Conservation (phyloP, 495 filamentous ascomycete species). For the Neurospora sp. region DNA sequence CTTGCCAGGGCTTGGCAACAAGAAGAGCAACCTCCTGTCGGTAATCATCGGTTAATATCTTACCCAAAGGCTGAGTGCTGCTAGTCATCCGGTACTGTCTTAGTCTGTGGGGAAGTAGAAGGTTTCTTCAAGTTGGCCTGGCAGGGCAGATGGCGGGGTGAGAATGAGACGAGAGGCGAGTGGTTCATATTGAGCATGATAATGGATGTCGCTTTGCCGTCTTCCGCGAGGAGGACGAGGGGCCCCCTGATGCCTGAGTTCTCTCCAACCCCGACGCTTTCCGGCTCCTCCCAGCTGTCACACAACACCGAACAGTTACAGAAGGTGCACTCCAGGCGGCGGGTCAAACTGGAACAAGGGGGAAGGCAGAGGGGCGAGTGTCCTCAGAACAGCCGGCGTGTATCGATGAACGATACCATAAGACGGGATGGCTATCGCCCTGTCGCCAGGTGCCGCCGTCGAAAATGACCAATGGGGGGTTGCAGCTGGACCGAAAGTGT, state of each 20-base stretch:
- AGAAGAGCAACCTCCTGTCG: neutral
- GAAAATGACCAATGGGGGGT: neutral
- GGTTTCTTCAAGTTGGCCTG: neutral
- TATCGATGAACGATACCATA: too few species aligned
- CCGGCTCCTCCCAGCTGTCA: neutral
- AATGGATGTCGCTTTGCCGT: neutral
- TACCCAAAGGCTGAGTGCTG: neutral
- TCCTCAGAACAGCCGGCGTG: neutral
- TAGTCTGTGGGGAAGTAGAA: neutral
- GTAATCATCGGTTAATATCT: too few species aligned
- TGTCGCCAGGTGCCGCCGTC: too few species aligned
- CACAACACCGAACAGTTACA: neutral
- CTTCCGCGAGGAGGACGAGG: neutral
- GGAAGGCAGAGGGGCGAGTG: neutral
- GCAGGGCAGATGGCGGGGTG: neutral
- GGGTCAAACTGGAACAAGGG: neutral
- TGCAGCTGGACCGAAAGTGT: neutral
- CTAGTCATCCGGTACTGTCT: neutral
- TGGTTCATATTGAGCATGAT: neutral
- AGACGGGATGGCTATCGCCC: too few species aligned
- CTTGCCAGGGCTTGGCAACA: neutral
- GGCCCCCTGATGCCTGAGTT: neutral
- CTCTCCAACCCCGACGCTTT: neutral
- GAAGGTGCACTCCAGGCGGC: neutral
- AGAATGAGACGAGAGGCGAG: neutral